Percentiles rank a stretch among this genome's conserved stretches.
These are phyloP conservation scores for Paulownia fortunei DNA, from an alignment of 257 asterid genomes.

Conservation along the genomic window DNA sequence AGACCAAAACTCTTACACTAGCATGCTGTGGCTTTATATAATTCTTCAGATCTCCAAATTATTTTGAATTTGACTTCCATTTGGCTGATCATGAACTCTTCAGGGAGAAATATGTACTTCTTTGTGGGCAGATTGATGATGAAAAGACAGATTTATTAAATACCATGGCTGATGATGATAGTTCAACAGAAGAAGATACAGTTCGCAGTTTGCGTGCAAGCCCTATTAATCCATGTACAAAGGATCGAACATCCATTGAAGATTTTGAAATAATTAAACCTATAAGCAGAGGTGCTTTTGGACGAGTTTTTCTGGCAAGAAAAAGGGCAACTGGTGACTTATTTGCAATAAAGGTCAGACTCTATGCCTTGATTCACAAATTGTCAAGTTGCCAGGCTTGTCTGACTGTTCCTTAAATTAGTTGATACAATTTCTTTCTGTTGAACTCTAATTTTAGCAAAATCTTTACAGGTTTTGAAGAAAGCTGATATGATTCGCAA, in stretches of 20 bases:
- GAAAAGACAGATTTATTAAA: conserved; percentile 59
- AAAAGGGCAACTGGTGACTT: conserved; percentile 98
- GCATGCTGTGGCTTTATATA: conserved; percentile 25
- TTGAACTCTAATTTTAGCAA: conserved; percentile 30
- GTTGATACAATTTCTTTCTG: conserved; percentile 12
- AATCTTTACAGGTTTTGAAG: conserved; percentile 75
- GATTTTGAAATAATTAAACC: conserved; percentile 99
- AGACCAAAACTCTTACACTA: conserved; percentile 8
- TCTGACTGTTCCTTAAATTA: conserved; percentile 26
- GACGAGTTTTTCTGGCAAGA: conserved; percentile 91
- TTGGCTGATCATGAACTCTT: conserved; percentile 38
- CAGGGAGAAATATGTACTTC: conserved; percentile 94
- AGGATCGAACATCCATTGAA: conserved; percentile 93
- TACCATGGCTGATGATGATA: conserved; percentile 66
- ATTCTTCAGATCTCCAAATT: conserved; percentile 15
- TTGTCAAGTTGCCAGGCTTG: conserved; percentile 18
- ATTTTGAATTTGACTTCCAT: conserved; percentile 32
- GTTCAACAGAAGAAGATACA: conserved; percentile 79
- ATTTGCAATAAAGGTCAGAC: conserved; percentile 92
- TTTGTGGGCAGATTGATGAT: conserved; percentile 93
- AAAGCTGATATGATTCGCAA: conserved; percentile 97
- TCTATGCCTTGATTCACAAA: conserved; percentile 6
- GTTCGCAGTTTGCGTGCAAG: conserved; percentile 90
- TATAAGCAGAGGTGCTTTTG: conserved; percentile 98
- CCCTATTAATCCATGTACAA: conserved; percentile 81